phyloP scores from a whole-genome alignment of 2,329 filamentous ascomycete genomes.

The Simplicillium sp. region DNA sequence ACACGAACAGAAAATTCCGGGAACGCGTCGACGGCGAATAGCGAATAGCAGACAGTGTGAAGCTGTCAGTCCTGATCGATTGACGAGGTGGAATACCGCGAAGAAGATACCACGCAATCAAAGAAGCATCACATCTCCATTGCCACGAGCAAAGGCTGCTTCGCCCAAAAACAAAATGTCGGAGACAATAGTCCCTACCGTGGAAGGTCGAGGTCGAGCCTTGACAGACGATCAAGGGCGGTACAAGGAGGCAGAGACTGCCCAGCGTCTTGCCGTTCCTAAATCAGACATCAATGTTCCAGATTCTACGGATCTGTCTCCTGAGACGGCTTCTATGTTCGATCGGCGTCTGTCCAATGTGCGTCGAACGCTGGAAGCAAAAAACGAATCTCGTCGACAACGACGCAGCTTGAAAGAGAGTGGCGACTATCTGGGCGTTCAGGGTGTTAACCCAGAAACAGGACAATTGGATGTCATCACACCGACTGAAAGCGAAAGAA shows the following conservation, averaged over 20 bases:
- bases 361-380: slow-evolving; percentile 18
- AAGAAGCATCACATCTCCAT: slow-evolving; percentile 1
- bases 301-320: too few species aligned
- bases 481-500: slow-evolving; percentile 36
- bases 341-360: slow-evolving; percentile 8
- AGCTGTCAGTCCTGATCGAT: too few species aligned
- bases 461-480: slow-evolving; percentile 42
- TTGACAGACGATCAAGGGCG: too few species aligned
- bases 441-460: slow-evolving; percentile 48
- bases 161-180: too few species aligned
- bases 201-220: too few species aligned
- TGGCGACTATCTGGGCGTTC: slow-evolving; percentile 49
- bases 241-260: too few species aligned
- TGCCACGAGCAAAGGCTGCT: background rate
- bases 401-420: slow-evolving; percentile 40
- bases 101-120: slow-evolving; percentile 12
- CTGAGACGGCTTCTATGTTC: background rate
- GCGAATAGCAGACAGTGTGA: slow-evolving; percentile 1
- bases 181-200: too few species aligned
- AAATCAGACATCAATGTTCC: too few species aligned
- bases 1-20: slow-evolving; percentile 6
- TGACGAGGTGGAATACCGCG: slow-evolving; percentile 26
- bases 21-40: slow-evolving; percentile 4
- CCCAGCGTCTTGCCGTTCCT: too few species aligned
- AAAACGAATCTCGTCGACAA: slow-evolving; percentile 19